These are phyloP conservation scores for Oryza nivara DNA, from an alignment of 176 grass and related monocot genomes.

Conservation along the genomic window DNA sequence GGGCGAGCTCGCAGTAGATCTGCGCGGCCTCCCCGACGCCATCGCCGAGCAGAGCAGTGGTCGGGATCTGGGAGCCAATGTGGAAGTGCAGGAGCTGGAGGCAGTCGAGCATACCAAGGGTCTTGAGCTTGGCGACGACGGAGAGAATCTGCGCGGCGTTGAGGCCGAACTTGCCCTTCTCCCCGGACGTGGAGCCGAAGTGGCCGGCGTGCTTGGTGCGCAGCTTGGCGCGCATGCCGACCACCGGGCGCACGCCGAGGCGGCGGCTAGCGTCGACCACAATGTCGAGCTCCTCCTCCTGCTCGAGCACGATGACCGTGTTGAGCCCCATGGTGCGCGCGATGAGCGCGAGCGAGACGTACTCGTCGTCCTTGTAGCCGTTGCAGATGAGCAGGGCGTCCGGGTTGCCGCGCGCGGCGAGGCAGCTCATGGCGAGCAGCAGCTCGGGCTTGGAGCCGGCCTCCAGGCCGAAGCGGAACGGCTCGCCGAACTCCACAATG, in stretches of 20 bases:
- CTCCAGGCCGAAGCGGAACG: conserved; percentile 84
- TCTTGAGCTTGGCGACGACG: conserved; percentile 68
- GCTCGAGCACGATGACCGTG: conserved; percentile 88
- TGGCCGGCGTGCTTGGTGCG: conserved; percentile 94
- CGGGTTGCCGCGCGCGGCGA: conserved; percentile 57
- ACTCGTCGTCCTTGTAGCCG: conserved; percentile 91
- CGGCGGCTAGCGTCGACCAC: conserved; percentile 73
- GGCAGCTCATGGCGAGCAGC: conserved; percentile 86
- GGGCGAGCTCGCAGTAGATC: conserved; percentile 90
- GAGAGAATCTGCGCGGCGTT: conserved; percentile 74
- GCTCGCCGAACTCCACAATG: conserved; percentile 79
- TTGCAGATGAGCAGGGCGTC: conserved; percentile 93
- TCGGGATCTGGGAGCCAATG: conserved; percentile 95
- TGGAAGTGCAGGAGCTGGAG: conserved; percentile 98
- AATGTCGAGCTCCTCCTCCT: conserved; percentile 96
- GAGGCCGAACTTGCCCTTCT: conserved; percentile 97
- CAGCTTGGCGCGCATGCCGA: conserved; percentile 93
- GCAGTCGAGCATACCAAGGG: conserved; percentile 79
- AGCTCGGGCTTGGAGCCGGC: conserved; percentile 93
- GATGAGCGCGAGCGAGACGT: conserved; percentile 77
- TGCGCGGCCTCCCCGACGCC: conserved; percentile 90
- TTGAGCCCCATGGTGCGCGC: conserved; percentile 77
- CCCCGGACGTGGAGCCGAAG: conserved; percentile 90
- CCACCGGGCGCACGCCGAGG: conserved; percentile 64
- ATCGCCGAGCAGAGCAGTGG: conserved; percentile 72